phyloP scores from a whole-genome alignment of 2,329 filamentous ascomycete genomes.

The Alternaria triticina region DNA sequence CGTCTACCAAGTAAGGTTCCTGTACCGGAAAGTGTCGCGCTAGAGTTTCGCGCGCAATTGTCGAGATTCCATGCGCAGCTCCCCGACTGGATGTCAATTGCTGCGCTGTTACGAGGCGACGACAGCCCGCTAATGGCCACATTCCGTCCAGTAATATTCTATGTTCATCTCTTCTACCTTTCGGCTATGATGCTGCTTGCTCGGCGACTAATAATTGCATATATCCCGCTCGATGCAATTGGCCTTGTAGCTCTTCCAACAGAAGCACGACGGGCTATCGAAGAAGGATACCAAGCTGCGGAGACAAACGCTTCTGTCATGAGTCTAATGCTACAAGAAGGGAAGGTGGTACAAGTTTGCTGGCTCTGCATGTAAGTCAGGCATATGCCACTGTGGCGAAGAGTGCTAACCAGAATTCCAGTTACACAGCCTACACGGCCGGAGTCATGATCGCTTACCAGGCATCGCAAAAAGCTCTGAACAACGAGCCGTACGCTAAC shows the following conservation, averaged over 20 bases:
- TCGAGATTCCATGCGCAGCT: conserved; percentile 15
- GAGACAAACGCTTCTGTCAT: conserved; percentile 21
- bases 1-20: conserved; percentile 2
- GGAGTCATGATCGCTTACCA: conserved; percentile 22
- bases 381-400: not conserved
- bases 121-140: not conserved
- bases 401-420: not conserved
- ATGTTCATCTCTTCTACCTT: conserved; percentile 29
- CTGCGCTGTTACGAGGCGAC: not conserved
- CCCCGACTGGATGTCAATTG: conserved; percentile 20
- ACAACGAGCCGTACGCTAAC: not conserved
- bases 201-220: conserved; percentile 17
- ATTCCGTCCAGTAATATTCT: conserved; percentile 17
- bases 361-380: conserved; percentile 29
- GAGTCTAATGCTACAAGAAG: conserved; percentile 15
- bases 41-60: conserved; percentile 15
- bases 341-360: conserved; percentile 22
- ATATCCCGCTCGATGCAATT: conserved; percentile 1
- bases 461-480: conserved; percentile 19
- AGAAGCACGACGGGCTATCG: conserved; percentile 11
- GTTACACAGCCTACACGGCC: conserved; percentile 23
- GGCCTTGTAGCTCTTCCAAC: conserved; percentile 1
- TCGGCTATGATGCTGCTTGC: conserved; percentile 27
- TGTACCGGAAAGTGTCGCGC: conserved; percentile 5
- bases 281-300: conserved; percentile 25